Percentiles rank a stretch among this genome's conserved stretches.
Evolutionary conservation across 345 rosid genomes (phyloP).

Genomic region (Punica granatum): DNA sequence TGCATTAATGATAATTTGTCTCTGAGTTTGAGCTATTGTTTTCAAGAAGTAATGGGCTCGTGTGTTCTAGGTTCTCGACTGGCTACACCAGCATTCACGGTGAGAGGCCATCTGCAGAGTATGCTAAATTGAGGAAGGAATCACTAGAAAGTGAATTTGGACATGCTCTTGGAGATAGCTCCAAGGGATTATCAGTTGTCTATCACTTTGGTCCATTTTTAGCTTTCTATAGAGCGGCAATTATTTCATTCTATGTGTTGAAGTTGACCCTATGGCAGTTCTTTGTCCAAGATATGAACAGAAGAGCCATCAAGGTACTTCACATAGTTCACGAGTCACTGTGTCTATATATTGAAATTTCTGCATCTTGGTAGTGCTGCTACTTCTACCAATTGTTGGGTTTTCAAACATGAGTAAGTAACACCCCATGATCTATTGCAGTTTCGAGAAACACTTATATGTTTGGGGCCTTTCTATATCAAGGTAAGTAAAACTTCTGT

Average conservation of each 20-base stretch:
- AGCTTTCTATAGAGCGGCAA: slow-evolving; percentile 83
- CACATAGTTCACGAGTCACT: not conserved
- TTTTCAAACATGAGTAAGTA: not conserved
- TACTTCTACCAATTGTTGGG: not conserved
- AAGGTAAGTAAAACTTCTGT: slow-evolving; percentile 49
- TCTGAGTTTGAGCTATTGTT: not conserved
- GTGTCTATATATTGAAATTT: not conserved
- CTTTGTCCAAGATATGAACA: slow-evolving; percentile 56
- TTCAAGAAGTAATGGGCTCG: not conserved
- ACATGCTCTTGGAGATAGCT: slow-evolving; percentile 59
- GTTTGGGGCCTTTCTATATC: slow-evolving; percentile 84
- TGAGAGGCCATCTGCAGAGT: slow-evolving; percentile 70
- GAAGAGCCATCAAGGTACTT: slow-evolving; percentile 66
- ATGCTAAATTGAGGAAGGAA: slow-evolving; percentile 87
- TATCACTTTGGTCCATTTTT: slow-evolving; percentile 77
- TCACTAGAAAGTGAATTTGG: slow-evolving; percentile 93
- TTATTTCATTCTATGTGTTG: slow-evolving; percentile 69
- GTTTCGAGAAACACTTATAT: slow-evolving; percentile 79
- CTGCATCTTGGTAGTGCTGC: not conserved
- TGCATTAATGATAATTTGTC: not conserved
- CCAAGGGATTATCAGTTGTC: slow-evolving; percentile 48
- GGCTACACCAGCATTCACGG: slow-evolving; percentile 71
- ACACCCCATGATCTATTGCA: slow-evolving; percentile 25
- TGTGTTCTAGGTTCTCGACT: slow-evolving; percentile 43
- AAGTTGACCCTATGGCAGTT: slow-evolving; percentile 69